phyloP scores from a whole-genome alignment of 2,329 filamentous ascomycete species.

The Magnaporthiopsis incrustans region DNA sequence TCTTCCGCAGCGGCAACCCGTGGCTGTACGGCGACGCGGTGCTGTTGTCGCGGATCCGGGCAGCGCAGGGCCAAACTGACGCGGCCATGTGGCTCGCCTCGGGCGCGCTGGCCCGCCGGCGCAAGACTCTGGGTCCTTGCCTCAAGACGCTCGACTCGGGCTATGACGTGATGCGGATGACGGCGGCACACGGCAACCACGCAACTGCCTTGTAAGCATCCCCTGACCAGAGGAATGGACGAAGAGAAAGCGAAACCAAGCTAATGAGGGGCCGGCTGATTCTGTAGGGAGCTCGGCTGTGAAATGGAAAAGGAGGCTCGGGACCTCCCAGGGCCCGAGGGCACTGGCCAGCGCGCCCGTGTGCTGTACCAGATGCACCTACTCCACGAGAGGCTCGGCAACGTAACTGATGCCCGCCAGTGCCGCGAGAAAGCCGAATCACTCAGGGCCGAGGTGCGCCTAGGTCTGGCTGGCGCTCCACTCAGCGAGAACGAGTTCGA shows the following conservation, averaged over 20 bases:
- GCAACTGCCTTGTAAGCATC: slow-evolving; percentile 17
- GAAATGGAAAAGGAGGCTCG: slow-evolving; percentile 16
- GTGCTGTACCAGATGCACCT: slow-evolving; percentile 16
- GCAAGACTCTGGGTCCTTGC: slow-evolving; percentile 16
- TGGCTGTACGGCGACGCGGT: slow-evolving; percentile 21
- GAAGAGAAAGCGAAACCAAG: too few species aligned
- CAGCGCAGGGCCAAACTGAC: slow-evolving; percentile 13
- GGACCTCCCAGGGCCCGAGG: slow-evolving; percentile 17
- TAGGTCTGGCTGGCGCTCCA: slow-evolving; percentile 3
- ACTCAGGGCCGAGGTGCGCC: slow-evolving; percentile 11
- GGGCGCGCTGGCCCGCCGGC: slow-evolving; percentile 17
- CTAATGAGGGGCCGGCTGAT: background rate
- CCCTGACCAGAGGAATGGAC: background rate
- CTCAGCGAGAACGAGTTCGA: slow-evolving; percentile 4
- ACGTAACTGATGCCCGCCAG: background rate
- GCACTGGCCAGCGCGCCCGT: slow-evolving; percentile 17
- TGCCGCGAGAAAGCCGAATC: background rate
- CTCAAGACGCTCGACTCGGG: slow-evolving; percentile 18
- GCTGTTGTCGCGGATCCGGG: slow-evolving; percentile 18
- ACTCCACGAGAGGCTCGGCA: slow-evolving; percentile 8
- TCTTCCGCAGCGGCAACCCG: slow-evolving; percentile 22
- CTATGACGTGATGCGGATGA: slow-evolving; percentile 17
- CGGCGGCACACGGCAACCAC: slow-evolving; percentile 12
- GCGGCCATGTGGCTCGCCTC: slow-evolving; percentile 17
- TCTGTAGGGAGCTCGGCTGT: slow-evolving; percentile 6